Evolutionary conservation across 164 flowering plant species (phyloP).

Genomic region (Warburgia ugandensis): DNA sequence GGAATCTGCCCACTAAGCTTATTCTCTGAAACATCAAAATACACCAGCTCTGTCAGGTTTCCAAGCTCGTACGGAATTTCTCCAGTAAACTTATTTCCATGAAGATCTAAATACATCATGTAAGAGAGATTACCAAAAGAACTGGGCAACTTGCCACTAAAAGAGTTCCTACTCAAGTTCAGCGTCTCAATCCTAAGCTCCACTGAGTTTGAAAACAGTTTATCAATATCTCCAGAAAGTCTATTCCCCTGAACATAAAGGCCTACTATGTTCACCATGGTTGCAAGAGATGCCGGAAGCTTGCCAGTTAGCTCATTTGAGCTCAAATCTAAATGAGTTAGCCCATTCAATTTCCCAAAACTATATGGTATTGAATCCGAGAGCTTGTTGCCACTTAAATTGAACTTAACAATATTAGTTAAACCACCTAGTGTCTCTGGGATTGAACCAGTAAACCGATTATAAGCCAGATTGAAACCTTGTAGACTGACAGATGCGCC

Average conservation of each 20-base stretch:
- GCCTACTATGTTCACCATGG: slow-evolving; percentile 58
- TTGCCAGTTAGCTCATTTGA: slow-evolving; percentile 43
- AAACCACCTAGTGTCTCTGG: slow-evolving; percentile 45
- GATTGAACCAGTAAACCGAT: slow-evolving; percentile 44
- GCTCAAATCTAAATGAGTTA: slow-evolving; percentile 72
- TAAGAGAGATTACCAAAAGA: slow-evolving; percentile 57
- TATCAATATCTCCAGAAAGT: slow-evolving; percentile 40
- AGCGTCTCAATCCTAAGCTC: slow-evolving; percentile 47
- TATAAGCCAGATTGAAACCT: slow-evolving; percentile 60
- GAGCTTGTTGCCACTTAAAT: slow-evolving; percentile 51
- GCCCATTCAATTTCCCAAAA: slow-evolving; percentile 48
- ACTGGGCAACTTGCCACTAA: slow-evolving; percentile 43
- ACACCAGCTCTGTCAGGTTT: slow-evolving; percentile 45
- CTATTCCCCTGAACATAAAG: slow-evolving; percentile 58
- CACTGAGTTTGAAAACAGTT: slow-evolving; percentile 35
- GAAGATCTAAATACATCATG: slow-evolving; percentile 57
- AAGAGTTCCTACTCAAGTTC: slow-evolving; percentile 52
- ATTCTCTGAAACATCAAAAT: slow-evolving; percentile 53
- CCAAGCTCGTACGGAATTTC: slow-evolving; percentile 52
- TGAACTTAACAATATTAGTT: slow-evolving; percentile 57
- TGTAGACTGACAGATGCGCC: slow-evolving; percentile 41
- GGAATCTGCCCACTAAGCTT: slow-evolving; percentile 54
- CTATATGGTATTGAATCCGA: slow-evolving; percentile 49
- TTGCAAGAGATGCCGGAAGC: slow-evolving; percentile 48
- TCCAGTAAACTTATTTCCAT: slow-evolving; percentile 45